Evolutionary conservation across 345 rosid genomes (phyloP).

Genomic region (Lumnitzera racemosa): DNA sequence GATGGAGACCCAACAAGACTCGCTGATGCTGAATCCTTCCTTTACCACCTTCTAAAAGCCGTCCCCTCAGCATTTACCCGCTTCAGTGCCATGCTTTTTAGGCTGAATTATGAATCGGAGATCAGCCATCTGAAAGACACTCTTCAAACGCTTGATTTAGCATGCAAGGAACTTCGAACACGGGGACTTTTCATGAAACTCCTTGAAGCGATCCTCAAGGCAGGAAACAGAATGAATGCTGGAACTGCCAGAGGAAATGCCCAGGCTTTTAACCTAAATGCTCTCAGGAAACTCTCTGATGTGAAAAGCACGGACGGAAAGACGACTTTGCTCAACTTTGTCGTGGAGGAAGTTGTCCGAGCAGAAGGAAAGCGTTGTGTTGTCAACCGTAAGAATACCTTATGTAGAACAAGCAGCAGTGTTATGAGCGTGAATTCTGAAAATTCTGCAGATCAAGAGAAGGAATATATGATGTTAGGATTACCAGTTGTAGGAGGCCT

Average conservation of each 20-base stretch:
- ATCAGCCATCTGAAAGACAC: conserved; percentile 34
- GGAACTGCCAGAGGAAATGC: conserved; percentile 96
- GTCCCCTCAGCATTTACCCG: conserved; percentile 70
- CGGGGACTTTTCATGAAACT: conserved; percentile 77
- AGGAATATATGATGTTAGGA: conserved; percentile 60
- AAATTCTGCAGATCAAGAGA: conserved; percentile 35
- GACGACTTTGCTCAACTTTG: conserved; percentile 82
- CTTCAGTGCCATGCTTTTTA: conserved; percentile 58
- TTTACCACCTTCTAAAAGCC: conserved; percentile 58
- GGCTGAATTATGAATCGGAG: conserved; percentile 58
- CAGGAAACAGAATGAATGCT: conserved; percentile 89
- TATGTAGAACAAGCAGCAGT: conserved; percentile 31
- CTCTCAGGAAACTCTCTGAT: conserved; percentile 71
- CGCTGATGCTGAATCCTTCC: conserved; percentile 72
- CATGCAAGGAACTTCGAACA: conserved; percentile 63
- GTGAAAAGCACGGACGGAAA: conserved; percentile 82
- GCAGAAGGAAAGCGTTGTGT: conserved; percentile 71
- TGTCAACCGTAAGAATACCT: conserved; percentile 36
- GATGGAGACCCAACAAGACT: conserved; percentile 50
- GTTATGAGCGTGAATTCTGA: conserved; percentile 9
- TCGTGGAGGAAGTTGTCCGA: conserved; percentile 75
- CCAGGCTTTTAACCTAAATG: conserved; percentile 70
- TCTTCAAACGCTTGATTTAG: conserved; percentile 51
- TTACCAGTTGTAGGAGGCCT: conserved; percentile 77
- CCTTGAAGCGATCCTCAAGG: conserved; percentile 85